Evolutionary conservation across 208 protist genomes (phyloP).

Genomic region (Leishmania arabica): DNA sequence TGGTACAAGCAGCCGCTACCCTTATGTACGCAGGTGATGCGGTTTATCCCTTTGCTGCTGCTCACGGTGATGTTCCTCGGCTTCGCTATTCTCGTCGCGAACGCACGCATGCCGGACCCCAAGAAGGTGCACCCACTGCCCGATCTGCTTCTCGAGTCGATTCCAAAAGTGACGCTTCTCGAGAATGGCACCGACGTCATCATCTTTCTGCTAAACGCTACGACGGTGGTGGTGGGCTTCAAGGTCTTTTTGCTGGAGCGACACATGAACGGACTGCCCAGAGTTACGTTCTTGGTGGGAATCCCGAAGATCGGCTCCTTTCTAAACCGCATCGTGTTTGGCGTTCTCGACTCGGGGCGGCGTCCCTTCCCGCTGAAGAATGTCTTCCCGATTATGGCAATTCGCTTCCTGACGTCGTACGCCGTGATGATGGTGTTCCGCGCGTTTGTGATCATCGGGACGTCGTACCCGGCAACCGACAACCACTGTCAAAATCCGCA

Average conservation of each 20-base stretch:
- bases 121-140: conserved; percentile 57
- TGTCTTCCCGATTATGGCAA: conserved; percentile 51
- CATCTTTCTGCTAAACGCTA: conserved; percentile 57
- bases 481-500: conserved; percentile 79
- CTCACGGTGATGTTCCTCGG: conserved; percentile 57
- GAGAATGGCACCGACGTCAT: conserved; percentile 57
- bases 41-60: conserved; percentile 65
- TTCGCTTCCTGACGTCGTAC: conserved; percentile 80
- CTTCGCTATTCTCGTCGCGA: conserved; percentile 62
- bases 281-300: conserved; percentile 21
- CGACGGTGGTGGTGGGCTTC: conserved; percentile 43
- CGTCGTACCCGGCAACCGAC: conserved; percentile 82
- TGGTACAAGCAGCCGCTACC: conserved; percentile 64
- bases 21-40: conserved; percentile 64
- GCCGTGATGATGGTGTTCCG: conserved; percentile 69
- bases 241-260: conserved; percentile 77
- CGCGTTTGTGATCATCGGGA: conserved; percentile 68
- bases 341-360: conserved; percentile 44
- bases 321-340: conserved; percentile 51
- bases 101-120: conserved; percentile 82
- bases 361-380: conserved; percentile 39
- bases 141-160: conserved; percentile 71
- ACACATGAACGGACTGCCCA: conserved; percentile 15
- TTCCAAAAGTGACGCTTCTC: conserved; percentile 50
- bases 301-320: conserved; percentile 21